Conservation (phyloP, 495 filamentous ascomycete genomes). For the Poronia punctata region DNA sequence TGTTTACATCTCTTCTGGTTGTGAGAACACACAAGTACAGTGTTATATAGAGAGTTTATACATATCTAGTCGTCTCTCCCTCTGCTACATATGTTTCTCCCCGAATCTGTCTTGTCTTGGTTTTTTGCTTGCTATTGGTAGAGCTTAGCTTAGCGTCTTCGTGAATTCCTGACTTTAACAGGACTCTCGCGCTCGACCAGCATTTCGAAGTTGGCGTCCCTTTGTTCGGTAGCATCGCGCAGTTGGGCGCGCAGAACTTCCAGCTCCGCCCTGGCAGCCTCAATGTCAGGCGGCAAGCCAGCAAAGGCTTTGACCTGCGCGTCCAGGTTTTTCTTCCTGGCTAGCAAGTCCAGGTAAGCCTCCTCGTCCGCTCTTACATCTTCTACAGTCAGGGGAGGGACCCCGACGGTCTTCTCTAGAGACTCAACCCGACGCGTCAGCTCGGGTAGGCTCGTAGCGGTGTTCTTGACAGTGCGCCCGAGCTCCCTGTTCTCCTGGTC, state of each 20-base stretch:
- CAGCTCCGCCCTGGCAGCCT: slow-evolving; percentile 58
- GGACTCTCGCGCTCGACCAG: slow-evolving; percentile 47
- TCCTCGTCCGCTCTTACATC: slow-evolving; percentile 47
- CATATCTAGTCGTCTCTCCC: too few relatives aligned
- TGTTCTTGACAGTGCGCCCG: slow-evolving; percentile 52
- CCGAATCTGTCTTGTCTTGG: slow-evolving; percentile 3
- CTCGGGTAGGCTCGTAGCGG: slow-evolving; percentile 50
- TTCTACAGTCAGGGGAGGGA: slow-evolving; percentile 30
- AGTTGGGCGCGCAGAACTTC: slow-evolving; percentile 58
- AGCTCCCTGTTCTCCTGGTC: slow-evolving; percentile 56
- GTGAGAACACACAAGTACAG: too few relatives aligned
- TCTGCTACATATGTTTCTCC: too few relatives aligned
- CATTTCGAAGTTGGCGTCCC: slow-evolving; percentile 65
- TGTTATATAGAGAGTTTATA: too few relatives aligned
- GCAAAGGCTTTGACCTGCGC: slow-evolving; percentile 52
- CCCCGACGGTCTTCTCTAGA: slow-evolving; percentile 20
- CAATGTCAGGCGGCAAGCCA: slow-evolving; percentile 61
- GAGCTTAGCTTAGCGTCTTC: slow-evolving; percentile 7
- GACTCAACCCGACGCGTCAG: slow-evolving; percentile 37
- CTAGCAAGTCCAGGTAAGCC: slow-evolving; percentile 42
- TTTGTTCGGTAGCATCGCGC: slow-evolving; percentile 43
- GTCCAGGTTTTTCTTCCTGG: slow-evolving; percentile 50
- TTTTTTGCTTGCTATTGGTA: slow-evolving; percentile 3
- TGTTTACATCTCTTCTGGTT: too few relatives aligned
- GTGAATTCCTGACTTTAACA: slow-evolving; percentile 23